phyloP scores from a whole-genome alignment of 176 grass and related monocot genomes.

The Alloteropsis semialata region DNA sequence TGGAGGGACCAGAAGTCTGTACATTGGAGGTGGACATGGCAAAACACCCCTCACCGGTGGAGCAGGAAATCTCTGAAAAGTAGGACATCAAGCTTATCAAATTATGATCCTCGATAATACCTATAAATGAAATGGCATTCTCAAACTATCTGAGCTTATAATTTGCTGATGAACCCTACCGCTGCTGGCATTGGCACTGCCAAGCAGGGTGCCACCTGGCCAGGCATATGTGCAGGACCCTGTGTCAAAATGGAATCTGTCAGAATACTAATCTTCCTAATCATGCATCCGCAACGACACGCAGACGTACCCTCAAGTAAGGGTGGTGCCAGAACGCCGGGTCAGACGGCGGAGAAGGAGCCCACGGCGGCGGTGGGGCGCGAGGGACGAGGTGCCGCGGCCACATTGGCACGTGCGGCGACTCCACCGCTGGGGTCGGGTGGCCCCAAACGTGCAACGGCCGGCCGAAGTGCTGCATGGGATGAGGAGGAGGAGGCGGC shows the following conservation, averaged over 20 bases:
- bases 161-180: slow-evolving; percentile 17
- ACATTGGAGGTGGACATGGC: slow-evolving; percentile 36
- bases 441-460: slow-evolving; percentile 77
- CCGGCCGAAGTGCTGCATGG: slow-evolving; percentile 38
- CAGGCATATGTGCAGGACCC: slow-evolving; percentile 41
- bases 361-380: slow-evolving; percentile 28
- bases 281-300: background rate
- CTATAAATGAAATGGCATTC: background rate
- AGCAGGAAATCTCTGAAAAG: slow-evolving; percentile 60
- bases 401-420: slow-evolving; percentile 55
- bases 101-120: background rate
- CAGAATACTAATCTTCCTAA: background rate
- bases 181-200: slow-evolving; percentile 50
- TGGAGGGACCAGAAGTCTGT: slow-evolving; percentile 24
- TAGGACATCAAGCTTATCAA: background rate
- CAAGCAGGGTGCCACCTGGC: slow-evolving; percentile 54
- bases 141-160: background rate
- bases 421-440: slow-evolving; percentile 43
- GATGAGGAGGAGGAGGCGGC: background rate
- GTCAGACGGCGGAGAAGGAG: slow-evolving; percentile 33
- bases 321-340: slow-evolving; percentile 60
- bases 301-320: slow-evolving; percentile 49
- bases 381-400: slow-evolving; percentile 34
- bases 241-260: background rate
- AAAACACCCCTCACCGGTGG: slow-evolving; percentile 43